Percentiles rank a stretch among this genome's conserved stretches.
These are phyloP conservation scores for Penicillium paxilli DNA, from an alignment of 495 filamentous ascomycete genomes.

Conservation along the genomic window DNA sequence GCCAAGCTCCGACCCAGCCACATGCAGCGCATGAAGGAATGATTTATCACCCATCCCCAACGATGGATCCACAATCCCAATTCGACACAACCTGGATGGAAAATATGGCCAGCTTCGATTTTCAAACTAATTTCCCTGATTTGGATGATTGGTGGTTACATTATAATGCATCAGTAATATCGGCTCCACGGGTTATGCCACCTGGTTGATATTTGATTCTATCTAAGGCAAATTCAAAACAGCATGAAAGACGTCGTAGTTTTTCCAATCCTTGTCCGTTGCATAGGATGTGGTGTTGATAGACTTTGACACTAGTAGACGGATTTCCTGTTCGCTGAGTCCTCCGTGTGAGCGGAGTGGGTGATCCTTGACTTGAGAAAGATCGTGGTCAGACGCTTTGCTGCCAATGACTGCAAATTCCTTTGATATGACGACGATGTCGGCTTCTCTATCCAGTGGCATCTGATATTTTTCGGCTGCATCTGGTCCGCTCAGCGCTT, in stretches of 20 bases:
- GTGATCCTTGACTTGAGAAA: constrained; percentile 27
- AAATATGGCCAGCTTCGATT: constrained; percentile 33
- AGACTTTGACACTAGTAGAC: constrained; percentile 28
- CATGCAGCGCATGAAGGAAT: constrained; percentile 1
- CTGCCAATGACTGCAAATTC: constrained; percentile 30
- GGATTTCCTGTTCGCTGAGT: constrained; percentile 31
- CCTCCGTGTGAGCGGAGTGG: constrained; percentile 35
- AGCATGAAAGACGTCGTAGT: constrained; percentile 37
- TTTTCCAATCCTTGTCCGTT: constrained; percentile 22
- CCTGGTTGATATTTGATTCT: not conserved
- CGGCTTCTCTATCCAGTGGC: constrained; percentile 34
- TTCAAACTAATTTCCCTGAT: constrained; percentile 27
- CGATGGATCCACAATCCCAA: constrained; percentile 6
- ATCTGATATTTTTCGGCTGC: constrained; percentile 32
- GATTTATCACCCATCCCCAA: constrained; percentile 9
- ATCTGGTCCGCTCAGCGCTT: constrained; percentile 23
- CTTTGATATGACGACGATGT: constrained; percentile 33
- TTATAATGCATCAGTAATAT: constrained; percentile 12
- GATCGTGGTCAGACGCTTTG: constrained; percentile 28
- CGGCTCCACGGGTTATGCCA: constrained; percentile 5
- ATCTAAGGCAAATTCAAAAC: constrained; percentile 26
- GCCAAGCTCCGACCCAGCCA: constrained; percentile 13
- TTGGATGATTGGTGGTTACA: constrained; percentile 29
- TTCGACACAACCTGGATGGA: constrained; percentile 31
- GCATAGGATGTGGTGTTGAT: not conserved